phyloP scores from a whole-genome alignment of 2,329 filamentous ascomycete species.

The Alternaria postmessia region DNA sequence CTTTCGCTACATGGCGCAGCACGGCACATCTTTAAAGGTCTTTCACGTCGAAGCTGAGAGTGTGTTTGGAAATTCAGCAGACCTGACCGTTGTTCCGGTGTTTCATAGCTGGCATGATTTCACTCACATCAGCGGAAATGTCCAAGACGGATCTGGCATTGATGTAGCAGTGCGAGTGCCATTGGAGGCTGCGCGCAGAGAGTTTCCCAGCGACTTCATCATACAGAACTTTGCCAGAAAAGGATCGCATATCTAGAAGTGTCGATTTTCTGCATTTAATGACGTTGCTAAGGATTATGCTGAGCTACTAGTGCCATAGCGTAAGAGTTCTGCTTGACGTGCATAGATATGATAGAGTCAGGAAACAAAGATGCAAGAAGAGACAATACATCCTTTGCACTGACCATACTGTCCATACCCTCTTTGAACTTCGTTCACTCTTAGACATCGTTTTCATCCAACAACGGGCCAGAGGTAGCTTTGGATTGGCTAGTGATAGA shows the following conservation, averaged over 20 bases:
- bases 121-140: neutral
- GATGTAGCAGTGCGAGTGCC: neutral
- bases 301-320: neutral
- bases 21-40: neutral
- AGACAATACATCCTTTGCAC: too few relatives aligned
- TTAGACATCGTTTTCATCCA: neutral
- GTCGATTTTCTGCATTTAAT: neutral
- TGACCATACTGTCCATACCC: too few relatives aligned
- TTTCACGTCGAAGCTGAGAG: neutral
- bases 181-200: too few relatives aligned
- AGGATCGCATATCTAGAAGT: neutral
- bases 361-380: too few relatives aligned
- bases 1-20: neutral
- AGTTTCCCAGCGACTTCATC: neutral
- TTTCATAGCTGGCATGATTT: too few relatives aligned
- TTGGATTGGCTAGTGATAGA: too few relatives aligned
- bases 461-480: too few relatives aligned
- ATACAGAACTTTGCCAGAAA: neutral
- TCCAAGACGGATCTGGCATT: neutral
- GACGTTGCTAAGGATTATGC: neutral
- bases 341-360: neutral
- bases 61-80: too few relatives aligned
- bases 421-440: too few relatives aligned
- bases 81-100: fast-evolving
- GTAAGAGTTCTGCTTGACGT: neutral